Base-by-base conservation (phyloP, 2,329 filamentous ascomycete genomes). In the Epichloe sibirici region DNA sequence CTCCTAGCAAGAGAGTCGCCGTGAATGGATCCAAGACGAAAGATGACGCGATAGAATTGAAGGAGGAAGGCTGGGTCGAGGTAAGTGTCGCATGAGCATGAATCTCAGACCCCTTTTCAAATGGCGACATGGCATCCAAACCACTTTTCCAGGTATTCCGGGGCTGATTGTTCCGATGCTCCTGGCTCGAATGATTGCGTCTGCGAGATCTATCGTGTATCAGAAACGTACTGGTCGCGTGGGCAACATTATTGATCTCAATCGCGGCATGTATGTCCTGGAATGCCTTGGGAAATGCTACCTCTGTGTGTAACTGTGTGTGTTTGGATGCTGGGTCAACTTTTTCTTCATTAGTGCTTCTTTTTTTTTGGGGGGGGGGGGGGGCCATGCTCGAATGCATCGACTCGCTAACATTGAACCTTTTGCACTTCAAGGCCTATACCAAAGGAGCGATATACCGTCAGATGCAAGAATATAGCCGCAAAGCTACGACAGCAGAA, bases 381-480 rank as follows among this genome's bases (percentile, higher is more conserved):
- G 17, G 17, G 17, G 9, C 39, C 31, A 31, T 34, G 31, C 23
- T 34, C 6, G 25, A 31, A 28, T 23, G 35, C 25, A 42, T 45
- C 43, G 34, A 37, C 31, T 17, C 15, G 37, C 52, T 53, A 45
- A 51, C 31, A 5, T 15, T 7, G 17, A n/a, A 17, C 35, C 23
- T 40, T 31, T 39, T 31, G 12, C 7, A 39, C 56, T 56, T 59
- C 34, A 31, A 71, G 68, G 58, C 64, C 51, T 71, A 70, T 55
- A 71, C 67, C 55, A 98, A 97, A 73, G 93, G 95, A 74, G 93
- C 93, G 58, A 95, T 98, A 66, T 85, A 88, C 63, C 88, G 94
- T 54, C 91, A 96, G 72, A 95, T 98, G 90, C 88, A 90, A 66
- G 93, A 97, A 71, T 96, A 95, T 71, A 95, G 95, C 71, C 84